phyloP scores from a whole-genome alignment of 169 alveolate genomes.

The Eimeria praecox region DNA sequence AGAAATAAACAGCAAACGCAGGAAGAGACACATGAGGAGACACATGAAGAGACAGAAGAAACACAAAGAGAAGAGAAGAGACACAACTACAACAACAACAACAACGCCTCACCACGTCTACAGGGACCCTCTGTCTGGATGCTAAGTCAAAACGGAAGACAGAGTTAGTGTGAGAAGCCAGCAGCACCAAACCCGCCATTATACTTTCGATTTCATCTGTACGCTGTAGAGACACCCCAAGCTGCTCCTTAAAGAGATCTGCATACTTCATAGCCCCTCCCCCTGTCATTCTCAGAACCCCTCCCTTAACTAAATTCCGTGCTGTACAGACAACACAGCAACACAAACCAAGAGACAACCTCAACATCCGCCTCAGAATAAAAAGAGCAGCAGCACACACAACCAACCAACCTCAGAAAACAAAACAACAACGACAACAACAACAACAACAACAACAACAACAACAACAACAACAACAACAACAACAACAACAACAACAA shows the following conservation, averaged over 20 bases:
- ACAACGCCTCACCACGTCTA: slow-evolving; percentile 79
- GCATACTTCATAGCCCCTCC: slow-evolving; percentile 93
- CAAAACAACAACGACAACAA: not conserved
- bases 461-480: not conserved
- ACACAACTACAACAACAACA: too few relatives aligned
- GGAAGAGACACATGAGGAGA: not conserved
- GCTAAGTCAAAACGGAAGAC: slow-evolving; percentile 87
- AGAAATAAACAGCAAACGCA: not conserved
- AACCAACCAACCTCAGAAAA: too few relatives aligned
- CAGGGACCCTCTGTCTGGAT: slow-evolving; percentile 83
- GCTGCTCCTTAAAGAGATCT: slow-evolving; percentile 84
- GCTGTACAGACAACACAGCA: slow-evolving; percentile 45
- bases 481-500: not conserved
- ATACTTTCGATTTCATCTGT: slow-evolving; percentile 93
- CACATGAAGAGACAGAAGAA: not conserved
- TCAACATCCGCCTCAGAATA: not conserved
- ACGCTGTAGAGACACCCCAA: slow-evolving; percentile 86
- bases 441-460: not conserved
- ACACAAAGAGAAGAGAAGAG: not conserved
- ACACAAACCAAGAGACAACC: not conserved
- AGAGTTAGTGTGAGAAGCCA: slow-evolving; percentile 86
- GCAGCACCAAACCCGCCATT: slow-evolving; percentile 89
- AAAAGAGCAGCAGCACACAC: not conserved
- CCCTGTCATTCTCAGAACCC: slow-evolving; percentile 89
- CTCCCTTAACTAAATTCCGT: slow-evolving; percentile 66